A percentile compares a stretch with the other conserved stretches of the same genome.
Evolutionary conservation across 805 yeast species (phyloP).

Genomic region (Starmerella ratchasimensis): DNA sequence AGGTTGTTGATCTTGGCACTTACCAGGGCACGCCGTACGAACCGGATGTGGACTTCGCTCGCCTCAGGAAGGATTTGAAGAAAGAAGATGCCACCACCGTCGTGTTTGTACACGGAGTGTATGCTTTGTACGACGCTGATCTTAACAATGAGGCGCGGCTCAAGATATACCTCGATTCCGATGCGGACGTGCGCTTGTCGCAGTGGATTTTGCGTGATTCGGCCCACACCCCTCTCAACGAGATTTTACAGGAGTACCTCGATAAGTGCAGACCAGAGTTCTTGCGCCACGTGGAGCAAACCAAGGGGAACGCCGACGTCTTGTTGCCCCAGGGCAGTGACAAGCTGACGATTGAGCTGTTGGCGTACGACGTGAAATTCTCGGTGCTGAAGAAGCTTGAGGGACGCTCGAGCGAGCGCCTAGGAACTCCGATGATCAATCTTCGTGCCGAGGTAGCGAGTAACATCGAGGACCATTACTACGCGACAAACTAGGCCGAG

Average conservation of each 20-base stretch:
- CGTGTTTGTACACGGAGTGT: constrained; percentile 57
- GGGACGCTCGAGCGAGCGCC: no score
- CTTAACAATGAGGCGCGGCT: constrained; percentile 45
- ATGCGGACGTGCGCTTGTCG: constrained; percentile 71
- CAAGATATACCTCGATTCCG: constrained; percentile 67
- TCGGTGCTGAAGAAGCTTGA: not conserved
- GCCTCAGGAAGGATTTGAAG: constrained; percentile 16
- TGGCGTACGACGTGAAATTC: constrained; percentile 44
- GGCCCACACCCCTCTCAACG: constrained; percentile 20
- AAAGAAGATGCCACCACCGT: constrained; percentile 16
- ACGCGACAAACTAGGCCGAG: constrained; percentile 4
- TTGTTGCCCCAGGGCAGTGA: constrained; percentile 62
- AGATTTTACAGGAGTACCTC: constrained; percentile 35
- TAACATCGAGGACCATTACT: constrained; percentile 9
- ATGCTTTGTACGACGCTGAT: constrained; percentile 54
- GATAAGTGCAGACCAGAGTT: constrained; percentile 50
- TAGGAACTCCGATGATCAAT: constrained; percentile 9
- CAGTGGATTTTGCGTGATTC: constrained; percentile 43
- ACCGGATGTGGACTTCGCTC: constrained; percentile 27
- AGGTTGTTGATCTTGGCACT: constrained; percentile 33
- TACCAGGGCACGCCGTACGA: constrained; percentile 23
- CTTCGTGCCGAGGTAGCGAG: constrained; percentile 14
- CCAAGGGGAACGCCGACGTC: constrained; percentile 61
- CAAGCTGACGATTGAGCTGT: constrained; percentile 39
- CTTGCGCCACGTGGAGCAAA: constrained; percentile 43